Evolutionary conservation across 306 rosid species (phyloP), one percentile per base, ranked within the genome.

Genomic region (Herpetospermum pedunculosum): DNA sequence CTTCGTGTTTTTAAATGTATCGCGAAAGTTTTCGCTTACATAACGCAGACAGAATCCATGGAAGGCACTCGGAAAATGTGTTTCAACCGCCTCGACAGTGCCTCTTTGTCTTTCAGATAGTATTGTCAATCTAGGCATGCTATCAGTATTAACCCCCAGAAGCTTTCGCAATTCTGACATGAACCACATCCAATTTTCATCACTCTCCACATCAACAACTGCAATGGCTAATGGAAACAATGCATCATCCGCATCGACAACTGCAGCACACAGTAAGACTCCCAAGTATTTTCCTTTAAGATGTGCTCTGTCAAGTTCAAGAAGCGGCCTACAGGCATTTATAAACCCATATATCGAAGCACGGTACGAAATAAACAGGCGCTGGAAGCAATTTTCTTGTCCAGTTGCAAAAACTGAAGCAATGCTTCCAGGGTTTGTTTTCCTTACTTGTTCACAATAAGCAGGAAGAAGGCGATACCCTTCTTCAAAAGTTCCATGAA

Each of bases 141-240:
- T 93, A 60, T 93, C 98, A 58, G 98, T 93, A 85, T 88, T 93
- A 63, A 93, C 93, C 81, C 93, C 98, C 28, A 94, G 88, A 84
- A 94, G 97, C 87, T 91, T 94, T 9, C 98, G 87, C 77, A 94
- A 76, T 80, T 94, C 97, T 53, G 98, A 94, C 94, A 94, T 91
- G 80, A 94, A 94, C 98, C 98, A 94, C 96, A 94, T 91, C 98
- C 98, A 94, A 80, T 88, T 94, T 76, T 94, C 98, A 28, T 91
- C 97, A 72, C 92, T 89, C 81, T 94, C 98, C 70, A 73, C 71
- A 76, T 94, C 98, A 68, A 94, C 96, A 50, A 94, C 86, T 65
- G 96, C 98, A 79, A 86, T 89, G 58, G 98, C 98, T 81, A 91
- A 75, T 10, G 97, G 98, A 82, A 86, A 89, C 83, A 94, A 77